Percentiles rank a stretch among this genome's conserved stretches.
phyloP scores from a whole-genome alignment of 225 moss, liverwort and hornwort genomes.

The Polytrichum commune region DNA sequence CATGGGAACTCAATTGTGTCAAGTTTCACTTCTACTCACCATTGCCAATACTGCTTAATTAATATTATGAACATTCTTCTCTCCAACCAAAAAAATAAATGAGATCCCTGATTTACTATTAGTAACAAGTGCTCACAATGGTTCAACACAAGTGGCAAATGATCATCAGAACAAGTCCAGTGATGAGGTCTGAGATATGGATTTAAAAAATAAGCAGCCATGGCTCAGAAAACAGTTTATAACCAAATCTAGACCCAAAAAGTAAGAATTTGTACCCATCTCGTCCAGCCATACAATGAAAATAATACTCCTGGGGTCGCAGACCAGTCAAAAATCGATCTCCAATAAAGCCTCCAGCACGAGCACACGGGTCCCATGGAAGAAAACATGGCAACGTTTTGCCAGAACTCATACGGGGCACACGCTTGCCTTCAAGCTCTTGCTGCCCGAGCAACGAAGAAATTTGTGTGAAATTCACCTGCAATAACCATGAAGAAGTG shows the following conservation, averaged over 20 bases:
- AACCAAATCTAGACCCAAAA: neutral
- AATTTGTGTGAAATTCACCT: conserved; percentile 99
- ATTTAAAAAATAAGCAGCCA: no score
- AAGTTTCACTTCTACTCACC: no score
- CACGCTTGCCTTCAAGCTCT: conserved; percentile 98
- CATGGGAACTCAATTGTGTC: no score
- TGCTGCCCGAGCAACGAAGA: conserved; percentile 95
- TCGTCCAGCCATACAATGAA: conserved; percentile 99
- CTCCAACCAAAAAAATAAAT: no score
- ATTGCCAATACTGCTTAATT: no score
- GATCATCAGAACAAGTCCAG: no score
- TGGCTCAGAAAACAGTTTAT: neutral
- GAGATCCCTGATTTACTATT: no score
- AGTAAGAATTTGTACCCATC: conserved; percentile 69
- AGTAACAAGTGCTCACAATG: neutral
- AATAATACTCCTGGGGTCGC: conserved; percentile 97
- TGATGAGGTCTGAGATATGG: no score
- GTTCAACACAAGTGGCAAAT: no score
- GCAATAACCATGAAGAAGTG: conserved; percentile 6
- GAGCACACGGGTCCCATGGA: conserved; percentile 93
- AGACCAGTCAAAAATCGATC: conserved; percentile 97
- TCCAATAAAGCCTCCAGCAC: conserved; percentile 93
- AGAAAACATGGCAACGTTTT: conserved; percentile 95
- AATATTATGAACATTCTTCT: no score
- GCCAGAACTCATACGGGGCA: conserved; percentile 97